Conservation (phyloP, 441 rosid species). For the Rhodomyrtus psidioides region DNA sequence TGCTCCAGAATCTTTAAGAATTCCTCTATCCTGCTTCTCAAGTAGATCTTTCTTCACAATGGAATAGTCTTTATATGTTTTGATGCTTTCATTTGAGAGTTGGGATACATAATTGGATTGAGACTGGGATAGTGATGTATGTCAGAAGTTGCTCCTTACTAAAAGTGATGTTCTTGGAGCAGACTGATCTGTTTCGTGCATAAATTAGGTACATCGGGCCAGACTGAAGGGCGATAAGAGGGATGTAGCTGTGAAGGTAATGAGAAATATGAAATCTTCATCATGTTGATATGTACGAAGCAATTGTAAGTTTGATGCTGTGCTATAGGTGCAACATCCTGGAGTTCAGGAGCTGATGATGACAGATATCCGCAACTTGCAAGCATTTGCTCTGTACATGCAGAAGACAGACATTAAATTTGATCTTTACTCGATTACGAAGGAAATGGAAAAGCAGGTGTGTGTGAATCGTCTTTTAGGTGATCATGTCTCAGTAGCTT, state of each 20-base stretch:
- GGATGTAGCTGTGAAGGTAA: constrained; percentile 87
- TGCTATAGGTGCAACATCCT: constrained; percentile 86
- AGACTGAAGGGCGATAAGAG: constrained; percentile 61
- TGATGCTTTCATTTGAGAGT: not conserved
- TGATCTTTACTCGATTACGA: constrained; percentile 72
- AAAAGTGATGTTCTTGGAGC: not conserved
- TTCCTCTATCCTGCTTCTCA: not conserved
- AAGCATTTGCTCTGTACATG: constrained; percentile 86
- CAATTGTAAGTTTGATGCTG: constrained; percentile 9
- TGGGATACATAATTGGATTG: not conserved
- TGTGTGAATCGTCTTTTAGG: not conserved
- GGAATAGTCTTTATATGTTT: not conserved
- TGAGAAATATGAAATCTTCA: constrained; percentile 1
- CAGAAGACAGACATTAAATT: constrained; percentile 88
- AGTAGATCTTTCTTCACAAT: not conserved
- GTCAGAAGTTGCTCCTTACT: not conserved
- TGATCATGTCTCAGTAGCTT: not conserved
- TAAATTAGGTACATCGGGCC: constrained; percentile 73
- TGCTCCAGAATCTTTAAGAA: not conserved
- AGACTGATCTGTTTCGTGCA: constrained; percentile 5
- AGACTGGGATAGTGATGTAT: not conserved
- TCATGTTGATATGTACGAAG: not conserved
- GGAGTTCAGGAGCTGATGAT: constrained; percentile 86
- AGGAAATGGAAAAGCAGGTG: constrained; percentile 98
- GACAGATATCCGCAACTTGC: constrained; percentile 93